These are phyloP conservation scores for Yarrowia keelungensis DNA, from an alignment of 805 yeast species.

Conservation along the genomic window DNA sequence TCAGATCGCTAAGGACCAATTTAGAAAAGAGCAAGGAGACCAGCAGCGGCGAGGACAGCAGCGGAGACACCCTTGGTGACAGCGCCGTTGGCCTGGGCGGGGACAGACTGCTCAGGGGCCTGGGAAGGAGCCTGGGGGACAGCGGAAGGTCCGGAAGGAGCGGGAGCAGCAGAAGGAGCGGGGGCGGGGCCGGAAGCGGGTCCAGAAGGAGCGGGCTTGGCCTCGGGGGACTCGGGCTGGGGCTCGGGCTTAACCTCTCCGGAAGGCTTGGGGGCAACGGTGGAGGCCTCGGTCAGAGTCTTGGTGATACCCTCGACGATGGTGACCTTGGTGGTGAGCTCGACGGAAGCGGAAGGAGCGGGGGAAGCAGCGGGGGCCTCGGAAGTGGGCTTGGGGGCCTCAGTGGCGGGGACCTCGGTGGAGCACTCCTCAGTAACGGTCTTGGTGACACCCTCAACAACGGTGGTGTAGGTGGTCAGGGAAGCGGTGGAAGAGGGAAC, in stretches of 20 bases:
- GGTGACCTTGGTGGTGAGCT: conserved; percentile 28
- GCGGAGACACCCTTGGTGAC: conserved; percentile 33
- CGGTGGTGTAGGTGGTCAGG: conserved; percentile 39
- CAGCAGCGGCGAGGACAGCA: conserved; percentile 34
- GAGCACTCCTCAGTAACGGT: conserved; percentile 42
- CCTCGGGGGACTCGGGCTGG: conserved; percentile 19
- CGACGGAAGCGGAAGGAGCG: conserved; percentile 39
- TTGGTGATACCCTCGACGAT: conserved; percentile 39
- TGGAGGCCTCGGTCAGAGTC: conserved; percentile 20
- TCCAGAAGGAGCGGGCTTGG: conserved; percentile 17
- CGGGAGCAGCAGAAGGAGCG: conserved; percentile 19
- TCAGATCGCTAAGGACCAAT: background rate
- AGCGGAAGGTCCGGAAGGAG: conserved; percentile 23
- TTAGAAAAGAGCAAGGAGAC: conserved; percentile 34
- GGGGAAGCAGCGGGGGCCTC: conserved; percentile 39
- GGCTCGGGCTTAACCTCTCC: conserved; percentile 6
- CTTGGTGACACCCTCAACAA: conserved; percentile 41
- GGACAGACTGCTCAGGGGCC: conserved; percentile 27
- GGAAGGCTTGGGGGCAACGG: conserved; percentile 9
- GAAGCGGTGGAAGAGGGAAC: conserved; percentile 43
- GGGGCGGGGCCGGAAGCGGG: conserved; percentile 14
- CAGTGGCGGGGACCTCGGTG: conserved; percentile 41
- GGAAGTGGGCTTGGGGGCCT: background rate
- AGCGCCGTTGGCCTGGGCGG: conserved; percentile 36
- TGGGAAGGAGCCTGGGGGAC: conserved; percentile 24